These are phyloP conservation scores for Curvularia lunata DNA, from an alignment of 2,329 filamentous ascomycete species.

Conservation along the genomic window DNA sequence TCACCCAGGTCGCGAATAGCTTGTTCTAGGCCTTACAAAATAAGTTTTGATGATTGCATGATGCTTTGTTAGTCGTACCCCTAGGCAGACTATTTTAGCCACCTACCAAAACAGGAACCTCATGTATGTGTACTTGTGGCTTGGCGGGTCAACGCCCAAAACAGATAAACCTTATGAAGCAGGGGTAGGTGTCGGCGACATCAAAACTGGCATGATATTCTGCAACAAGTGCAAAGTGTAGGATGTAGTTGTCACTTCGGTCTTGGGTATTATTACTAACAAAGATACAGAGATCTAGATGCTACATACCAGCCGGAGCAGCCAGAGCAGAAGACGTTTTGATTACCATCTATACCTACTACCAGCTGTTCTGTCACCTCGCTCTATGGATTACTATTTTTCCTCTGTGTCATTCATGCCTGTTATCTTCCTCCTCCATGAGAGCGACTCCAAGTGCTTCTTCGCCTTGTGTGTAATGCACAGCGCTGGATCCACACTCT, in stretches of 20 bases:
- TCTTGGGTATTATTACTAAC: background rate
- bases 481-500: constrained; percentile 73
- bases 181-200: background rate
- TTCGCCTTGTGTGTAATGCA: constrained; percentile 71
- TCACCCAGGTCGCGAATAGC: background rate
- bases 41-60: background rate
- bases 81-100: background rate
- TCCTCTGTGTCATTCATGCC: constrained; percentile 4
- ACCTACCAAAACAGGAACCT: background rate
- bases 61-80: too few species aligned
- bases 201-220: background rate
- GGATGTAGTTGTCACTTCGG: background rate
- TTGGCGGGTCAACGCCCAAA: background rate
- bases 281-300: background rate
- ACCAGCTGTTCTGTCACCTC: constrained; percentile 8
- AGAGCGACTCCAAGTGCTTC: constrained; percentile 44
- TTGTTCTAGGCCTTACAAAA: background rate
- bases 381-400: background rate
- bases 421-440: constrained; percentile 44
- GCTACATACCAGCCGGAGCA: background rate
- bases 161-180: background rate
- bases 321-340: background rate
- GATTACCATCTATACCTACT: constrained; percentile 10
- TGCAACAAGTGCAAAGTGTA: background rate
- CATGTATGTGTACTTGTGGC: background rate